Evolutionary conservation across 2,329 filamentous ascomycete species (phyloP).

Genomic region (Colletotrichum sp.): DNA sequence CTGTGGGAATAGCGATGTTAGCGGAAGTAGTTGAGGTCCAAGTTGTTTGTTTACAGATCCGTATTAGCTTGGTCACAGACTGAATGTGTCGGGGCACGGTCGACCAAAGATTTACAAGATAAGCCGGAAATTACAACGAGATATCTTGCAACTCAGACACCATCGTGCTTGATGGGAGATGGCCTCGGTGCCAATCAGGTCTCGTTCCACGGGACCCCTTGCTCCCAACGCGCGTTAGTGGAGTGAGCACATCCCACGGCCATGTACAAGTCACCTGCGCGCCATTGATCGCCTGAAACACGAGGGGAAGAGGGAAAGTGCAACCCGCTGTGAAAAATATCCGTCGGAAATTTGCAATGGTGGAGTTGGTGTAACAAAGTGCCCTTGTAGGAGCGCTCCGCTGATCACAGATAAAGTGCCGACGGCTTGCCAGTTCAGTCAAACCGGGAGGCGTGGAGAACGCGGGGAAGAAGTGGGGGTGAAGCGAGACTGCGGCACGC

Average conservation of each 20-base stretch:
- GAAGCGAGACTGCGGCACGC: not conserved
- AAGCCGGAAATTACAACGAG: not conserved
- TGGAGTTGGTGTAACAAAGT: not conserved
- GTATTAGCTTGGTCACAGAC: not conserved
- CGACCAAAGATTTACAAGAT: not conserved
- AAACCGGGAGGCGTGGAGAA: not conserved
- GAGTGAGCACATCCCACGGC: not conserved
- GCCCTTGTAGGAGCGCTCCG: not conserved
- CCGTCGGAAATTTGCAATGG: not conserved
- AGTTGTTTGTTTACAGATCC: not conserved
- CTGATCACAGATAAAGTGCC: not conserved
- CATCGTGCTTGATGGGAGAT: not conserved
- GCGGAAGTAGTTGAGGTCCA: not conserved
- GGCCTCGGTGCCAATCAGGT: not conserved
- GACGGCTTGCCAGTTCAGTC: not conserved
- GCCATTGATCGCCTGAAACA: not conserved
- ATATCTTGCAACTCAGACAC: not conserved
- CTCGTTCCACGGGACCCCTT: not conserved
- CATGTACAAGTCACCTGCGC: not conserved
- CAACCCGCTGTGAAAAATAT: not conserved
- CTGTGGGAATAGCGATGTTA: not conserved
- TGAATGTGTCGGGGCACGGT: not conserved
- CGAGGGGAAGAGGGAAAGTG: not conserved
- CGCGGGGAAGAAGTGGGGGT: not conserved
- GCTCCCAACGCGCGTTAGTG: not conserved